Evolutionary conservation across 371 early-diverging fungal species (phyloP).

Genomic region (Massospora cicadina): DNA sequence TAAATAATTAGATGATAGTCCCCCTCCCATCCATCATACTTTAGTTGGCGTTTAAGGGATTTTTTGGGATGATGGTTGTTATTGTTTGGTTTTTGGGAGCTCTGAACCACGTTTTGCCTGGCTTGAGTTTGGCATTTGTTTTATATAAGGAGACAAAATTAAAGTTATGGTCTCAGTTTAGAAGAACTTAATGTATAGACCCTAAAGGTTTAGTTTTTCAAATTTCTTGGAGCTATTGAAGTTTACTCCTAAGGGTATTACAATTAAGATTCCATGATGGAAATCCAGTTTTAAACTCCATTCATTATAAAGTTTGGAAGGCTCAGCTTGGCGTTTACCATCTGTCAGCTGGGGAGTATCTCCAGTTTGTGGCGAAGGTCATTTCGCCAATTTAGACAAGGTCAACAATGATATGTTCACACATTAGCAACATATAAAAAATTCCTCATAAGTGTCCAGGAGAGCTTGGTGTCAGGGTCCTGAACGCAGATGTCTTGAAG

Average conservation of each 20-base stretch:
- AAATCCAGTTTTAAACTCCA: constrained; percentile 9
- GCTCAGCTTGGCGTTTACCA: constrained; percentile 55
- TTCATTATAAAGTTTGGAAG: constrained; percentile 54
- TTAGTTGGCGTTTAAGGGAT: neutral
- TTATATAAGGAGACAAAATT: neutral
- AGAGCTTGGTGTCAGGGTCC: constrained; percentile 58
- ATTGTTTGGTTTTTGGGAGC: neutral
- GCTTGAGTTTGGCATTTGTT: neutral
- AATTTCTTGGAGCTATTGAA: neutral
- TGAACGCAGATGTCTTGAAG: constrained; percentile 78
- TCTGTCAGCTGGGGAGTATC: constrained; percentile 57
- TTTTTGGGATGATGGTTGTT: neutral
- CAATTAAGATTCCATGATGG: neutral
- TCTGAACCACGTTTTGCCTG: neutral
- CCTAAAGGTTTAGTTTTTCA: neutral
- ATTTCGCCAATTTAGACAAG: constrained; percentile 52
- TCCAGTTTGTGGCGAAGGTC: constrained; percentile 45
- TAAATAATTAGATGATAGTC: no score
- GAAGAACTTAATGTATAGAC: neutral
- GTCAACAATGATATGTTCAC: constrained; percentile 80
- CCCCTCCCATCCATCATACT: neutral
- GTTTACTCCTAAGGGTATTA: neutral
- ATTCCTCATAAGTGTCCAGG: constrained; percentile 51
- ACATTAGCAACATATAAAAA: constrained; percentile 67
- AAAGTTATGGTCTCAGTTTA: neutral